A percentile compares a stretch with the other conserved stretches of the same genome.
These are phyloP conservation scores for Pisolithus tinctorius DNA, from an alignment of 768 basidiomycete genomes.

Conservation along the genomic window DNA sequence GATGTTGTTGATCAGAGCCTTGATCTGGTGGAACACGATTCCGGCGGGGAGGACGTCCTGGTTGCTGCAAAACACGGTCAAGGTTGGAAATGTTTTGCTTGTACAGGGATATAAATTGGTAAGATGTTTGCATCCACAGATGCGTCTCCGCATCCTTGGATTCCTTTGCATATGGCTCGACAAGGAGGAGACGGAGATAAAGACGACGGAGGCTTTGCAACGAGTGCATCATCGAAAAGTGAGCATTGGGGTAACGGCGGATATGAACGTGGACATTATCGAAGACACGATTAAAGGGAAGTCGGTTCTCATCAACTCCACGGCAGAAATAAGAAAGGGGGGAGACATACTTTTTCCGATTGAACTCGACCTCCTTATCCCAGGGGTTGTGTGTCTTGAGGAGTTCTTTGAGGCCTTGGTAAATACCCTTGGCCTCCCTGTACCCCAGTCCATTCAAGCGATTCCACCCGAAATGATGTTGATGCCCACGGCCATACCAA, in stretches of 20 bases:
- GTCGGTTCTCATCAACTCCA: background rate
- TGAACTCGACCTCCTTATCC: conserved; percentile 81
- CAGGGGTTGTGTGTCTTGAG: conserved; percentile 72
- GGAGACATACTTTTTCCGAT: conserved; percentile 71
- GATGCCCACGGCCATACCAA: background rate
- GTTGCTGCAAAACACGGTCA: conserved; percentile 47
- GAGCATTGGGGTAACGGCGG: background rate
- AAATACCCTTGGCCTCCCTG: conserved; percentile 76
- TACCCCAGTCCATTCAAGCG: conserved; percentile 4
- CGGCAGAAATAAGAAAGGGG: conserved; percentile 3
- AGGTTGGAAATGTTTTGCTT: conserved; percentile 66
- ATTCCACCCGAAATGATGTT: background rate
- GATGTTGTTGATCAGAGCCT: conserved; percentile 14
- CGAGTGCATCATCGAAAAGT: conserved; percentile 5
- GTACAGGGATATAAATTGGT: conserved; percentile 77
- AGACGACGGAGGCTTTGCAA: conserved; percentile 55
- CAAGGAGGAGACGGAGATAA: conserved; percentile 62
- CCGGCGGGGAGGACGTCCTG: conserved; percentile 18
- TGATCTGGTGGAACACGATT: conserved; percentile 11
- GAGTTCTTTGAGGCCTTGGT: conserved; percentile 67
- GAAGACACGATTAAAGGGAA: too few relatives aligned
- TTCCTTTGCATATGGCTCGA: conserved; percentile 63
- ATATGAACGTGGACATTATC: too few relatives aligned
- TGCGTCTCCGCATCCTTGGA: conserved; percentile 76
- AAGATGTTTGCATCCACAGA: conserved; percentile 91